Percentiles rank a stretch among this genome's conserved stretches.
phyloP scores from a whole-genome alignment of 208 protist species.

The Trypanosoma brucei region DNA sequence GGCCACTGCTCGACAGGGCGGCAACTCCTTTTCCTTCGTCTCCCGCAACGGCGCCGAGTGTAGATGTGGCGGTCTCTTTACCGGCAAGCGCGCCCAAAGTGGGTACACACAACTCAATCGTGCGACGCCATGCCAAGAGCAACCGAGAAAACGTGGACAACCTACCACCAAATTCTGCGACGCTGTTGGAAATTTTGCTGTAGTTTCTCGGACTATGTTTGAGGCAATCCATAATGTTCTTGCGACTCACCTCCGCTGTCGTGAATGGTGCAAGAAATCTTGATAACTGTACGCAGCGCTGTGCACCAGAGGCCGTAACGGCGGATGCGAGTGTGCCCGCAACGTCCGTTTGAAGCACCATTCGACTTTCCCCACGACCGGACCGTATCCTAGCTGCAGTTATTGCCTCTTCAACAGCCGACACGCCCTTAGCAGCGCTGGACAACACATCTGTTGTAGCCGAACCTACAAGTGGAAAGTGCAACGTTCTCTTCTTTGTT shows the following conservation, averaged over 20 bases:
- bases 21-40: too few relatives aligned
- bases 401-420: conserved; percentile 14
- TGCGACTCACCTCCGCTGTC: too few relatives aligned
- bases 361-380: not conserved
- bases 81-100: not conserved
- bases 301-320: not conserved
- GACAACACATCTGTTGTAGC: conserved; percentile 34
- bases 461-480: conserved; percentile 47
- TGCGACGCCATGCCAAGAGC: conserved; percentile 6
- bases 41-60: too few relatives aligned
- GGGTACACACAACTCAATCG: conserved; percentile 6
- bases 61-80: not conserved
- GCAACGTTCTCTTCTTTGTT: conserved; percentile 29
- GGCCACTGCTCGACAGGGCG: too few relatives aligned
- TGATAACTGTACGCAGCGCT: not conserved
- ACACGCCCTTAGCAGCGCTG: conserved; percentile 20
- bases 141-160: not conserved
- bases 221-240: not conserved
- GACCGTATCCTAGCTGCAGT: not conserved
- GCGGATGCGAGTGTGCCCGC: conserved; percentile 34
- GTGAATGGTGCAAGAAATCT: too few relatives aligned
- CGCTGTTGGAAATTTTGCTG: not conserved
- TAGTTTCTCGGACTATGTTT: conserved; percentile 3
- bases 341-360: conserved; percentile 41
- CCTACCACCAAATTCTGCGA: not conserved